phyloP scores from a whole-genome alignment of 257 asterid genomes.

The Solanum ossicruentum region DNA sequence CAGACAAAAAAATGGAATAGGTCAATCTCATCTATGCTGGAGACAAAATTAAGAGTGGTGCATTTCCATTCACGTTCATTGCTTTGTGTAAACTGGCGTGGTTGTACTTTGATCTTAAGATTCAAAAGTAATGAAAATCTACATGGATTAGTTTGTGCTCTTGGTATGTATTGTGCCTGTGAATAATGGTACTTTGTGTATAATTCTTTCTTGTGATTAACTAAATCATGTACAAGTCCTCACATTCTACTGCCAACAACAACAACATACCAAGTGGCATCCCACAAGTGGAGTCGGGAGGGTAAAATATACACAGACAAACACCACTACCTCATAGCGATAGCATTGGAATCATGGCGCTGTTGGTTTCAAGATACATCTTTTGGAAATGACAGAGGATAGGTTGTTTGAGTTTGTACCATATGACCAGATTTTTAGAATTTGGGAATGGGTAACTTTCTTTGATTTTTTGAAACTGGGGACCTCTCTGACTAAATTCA shows the following conservation, averaged over 20 bases:
- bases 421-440: neutral
- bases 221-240: neutral
- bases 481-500: neutral
- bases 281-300: too few species aligned
- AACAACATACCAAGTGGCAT: too few species aligned
- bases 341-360: neutral
- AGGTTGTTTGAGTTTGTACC: neutral
- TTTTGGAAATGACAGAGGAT: neutral
- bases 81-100: neutral
- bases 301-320: too few species aligned
- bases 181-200: neutral
- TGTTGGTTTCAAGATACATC: neutral
- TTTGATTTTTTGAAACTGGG: neutral
- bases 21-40: neutral
- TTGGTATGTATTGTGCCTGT: neutral
- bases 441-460: neutral
- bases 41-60: neutral
- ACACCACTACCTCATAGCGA: too few species aligned
- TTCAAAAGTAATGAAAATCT: neutral
- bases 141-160: neutral
- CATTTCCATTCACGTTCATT: neutral
- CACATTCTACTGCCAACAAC: neutral
- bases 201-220: neutral
- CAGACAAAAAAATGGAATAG: neutral
- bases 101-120: neutral